These are phyloP conservation scores for Prunus mume DNA, from an alignment of 306 rosid species.

Conservation along the genomic window DNA sequence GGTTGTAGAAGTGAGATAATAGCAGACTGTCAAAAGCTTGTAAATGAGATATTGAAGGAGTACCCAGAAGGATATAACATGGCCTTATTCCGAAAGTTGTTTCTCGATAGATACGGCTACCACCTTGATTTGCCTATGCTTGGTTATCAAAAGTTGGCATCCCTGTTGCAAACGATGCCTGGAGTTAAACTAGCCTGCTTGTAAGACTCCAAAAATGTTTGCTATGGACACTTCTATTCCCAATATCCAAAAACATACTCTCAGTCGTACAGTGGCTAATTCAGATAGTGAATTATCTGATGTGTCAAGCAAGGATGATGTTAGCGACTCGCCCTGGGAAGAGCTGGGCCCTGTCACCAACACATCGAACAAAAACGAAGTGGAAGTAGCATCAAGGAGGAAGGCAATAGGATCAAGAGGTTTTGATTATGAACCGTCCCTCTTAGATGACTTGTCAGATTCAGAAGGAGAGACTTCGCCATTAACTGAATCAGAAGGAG, in stretches of 20 bases:
- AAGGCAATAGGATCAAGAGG: slow-evolving; percentile 14
- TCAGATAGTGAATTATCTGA: slow-evolving; percentile 45
- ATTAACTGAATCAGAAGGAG: slow-evolving; percentile 25
- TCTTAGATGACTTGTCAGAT: slow-evolving; percentile 52
- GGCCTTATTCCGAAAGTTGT: slow-evolving; percentile 40
- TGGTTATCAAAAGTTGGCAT: slow-evolving; percentile 55
- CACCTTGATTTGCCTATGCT: slow-evolving; percentile 51
- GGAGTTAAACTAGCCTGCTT: slow-evolving; percentile 55
- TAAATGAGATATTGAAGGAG: slow-evolving; percentile 47
- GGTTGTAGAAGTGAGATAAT: slow-evolving; percentile 43
- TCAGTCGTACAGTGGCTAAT: slow-evolving; percentile 13
- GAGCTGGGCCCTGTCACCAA: slow-evolving; percentile 66
- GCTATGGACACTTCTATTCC: slow-evolving; percentile 27
- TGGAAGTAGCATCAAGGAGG: slow-evolving; percentile 21
- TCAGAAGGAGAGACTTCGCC: slow-evolving; percentile 49
- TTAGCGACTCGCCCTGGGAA: slow-evolving; percentile 49
- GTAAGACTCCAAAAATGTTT: slow-evolving; percentile 25
- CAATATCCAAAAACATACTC: slow-evolving; percentile 24
- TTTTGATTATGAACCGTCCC: slow-evolving; percentile 48
- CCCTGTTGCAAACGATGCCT: slow-evolving; percentile 54
- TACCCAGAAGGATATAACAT: slow-evolving; percentile 57
- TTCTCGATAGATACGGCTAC: slow-evolving; percentile 52
- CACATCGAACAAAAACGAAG: slow-evolving; percentile 15
- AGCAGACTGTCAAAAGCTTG: slow-evolving; percentile 58
- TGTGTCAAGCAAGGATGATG: slow-evolving; percentile 35